Conservation (phyloP, 202 grass and related monocot genomes). For the Zizania palustris region DNA sequence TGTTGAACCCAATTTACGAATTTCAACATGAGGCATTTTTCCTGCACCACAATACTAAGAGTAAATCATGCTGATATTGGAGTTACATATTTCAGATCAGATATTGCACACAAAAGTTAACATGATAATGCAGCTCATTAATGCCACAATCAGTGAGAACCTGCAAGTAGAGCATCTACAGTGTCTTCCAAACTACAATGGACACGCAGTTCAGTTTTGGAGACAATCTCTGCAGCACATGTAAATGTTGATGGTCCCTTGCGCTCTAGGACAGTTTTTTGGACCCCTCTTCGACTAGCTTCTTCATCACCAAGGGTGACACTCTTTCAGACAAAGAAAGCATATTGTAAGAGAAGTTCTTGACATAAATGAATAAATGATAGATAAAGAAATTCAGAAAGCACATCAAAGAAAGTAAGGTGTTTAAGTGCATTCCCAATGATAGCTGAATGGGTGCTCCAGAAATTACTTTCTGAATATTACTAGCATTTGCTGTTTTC, state of each 20-base stretch:
- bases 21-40: slow-evolving; percentile 69
- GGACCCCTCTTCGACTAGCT: slow-evolving; percentile 80
- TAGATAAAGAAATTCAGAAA: not conserved
- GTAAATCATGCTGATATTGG: not conserved
- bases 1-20: slow-evolving; percentile 60
- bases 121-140: slow-evolving; percentile 28
- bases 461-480: not conserved
- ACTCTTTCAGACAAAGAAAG: slow-evolving; percentile 51
- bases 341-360: slow-evolving; percentile 26
- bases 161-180: slow-evolving; percentile 83
- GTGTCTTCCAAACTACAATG: slow-evolving; percentile 80
- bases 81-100: slow-evolving; percentile 20
- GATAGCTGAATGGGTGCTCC: not conserved
- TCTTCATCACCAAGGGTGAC: slow-evolving; percentile 94
- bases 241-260: slow-evolving; percentile 85
- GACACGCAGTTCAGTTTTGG: slow-evolving; percentile 77
- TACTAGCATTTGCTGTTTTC: not conserved
- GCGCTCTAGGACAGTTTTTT: slow-evolving; percentile 82
- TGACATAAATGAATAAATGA: slow-evolving; percentile 8
- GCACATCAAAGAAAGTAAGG: not conserved
- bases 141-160: slow-evolving; percentile 48
- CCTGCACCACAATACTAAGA: slow-evolving; percentile 47
- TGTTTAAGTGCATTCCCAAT: not conserved
- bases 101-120: slow-evolving; percentile 2
- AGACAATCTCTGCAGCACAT: slow-evolving; percentile 89